A percentile compares a stretch with the other conserved stretches of the same genome.
phyloP scores from a whole-genome alignment of 2,329 filamentous ascomycete genomes.

The Colletotrichum ledebouriae region DNA sequence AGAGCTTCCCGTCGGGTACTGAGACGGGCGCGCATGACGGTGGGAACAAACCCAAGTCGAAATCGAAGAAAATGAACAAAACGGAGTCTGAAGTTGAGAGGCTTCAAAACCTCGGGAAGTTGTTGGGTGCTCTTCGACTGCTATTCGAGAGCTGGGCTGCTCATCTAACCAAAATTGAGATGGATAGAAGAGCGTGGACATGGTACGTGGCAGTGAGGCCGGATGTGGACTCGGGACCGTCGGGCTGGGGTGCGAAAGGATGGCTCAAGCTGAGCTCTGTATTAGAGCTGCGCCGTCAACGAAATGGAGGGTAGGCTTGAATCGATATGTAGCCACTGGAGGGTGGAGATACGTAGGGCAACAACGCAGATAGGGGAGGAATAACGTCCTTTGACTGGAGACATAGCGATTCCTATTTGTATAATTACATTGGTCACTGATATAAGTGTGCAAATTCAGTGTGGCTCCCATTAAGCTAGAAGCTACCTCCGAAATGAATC shows the following conservation, averaged over 20 bases:
- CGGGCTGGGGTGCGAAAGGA: conserved; percentile 88
- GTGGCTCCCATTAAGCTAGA: no score
- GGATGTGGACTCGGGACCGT: conserved; percentile 78
- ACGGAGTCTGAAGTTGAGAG: conserved; percentile 68
- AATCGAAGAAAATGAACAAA: neutral
- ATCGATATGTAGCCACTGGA: neutral
- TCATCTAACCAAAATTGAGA: conserved; percentile 72
- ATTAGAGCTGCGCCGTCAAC: conserved; percentile 65
- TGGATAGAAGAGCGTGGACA: conserved; percentile 82
- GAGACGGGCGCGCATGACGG: conserved; percentile 35
- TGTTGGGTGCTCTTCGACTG: conserved; percentile 79
- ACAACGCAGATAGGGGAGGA: no score
- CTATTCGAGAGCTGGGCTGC: conserved; percentile 81
- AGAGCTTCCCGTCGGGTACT: conserved; percentile 61
- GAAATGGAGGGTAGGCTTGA: conserved; percentile 41
- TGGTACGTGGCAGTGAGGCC: conserved; percentile 87
- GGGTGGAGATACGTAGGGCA: no score
- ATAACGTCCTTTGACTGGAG: no score
- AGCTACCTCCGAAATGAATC: no score
- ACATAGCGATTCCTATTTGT: no score
- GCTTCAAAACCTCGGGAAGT: conserved; percentile 75
- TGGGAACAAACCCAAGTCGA: conserved; percentile 11
- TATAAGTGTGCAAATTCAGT: no score
- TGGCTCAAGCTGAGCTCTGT: conserved; percentile 76
- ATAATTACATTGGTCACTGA: no score